phyloP scores from a whole-genome alignment of 2,329 filamentous ascomycete genomes.

The Xylariales sp. region DNA sequence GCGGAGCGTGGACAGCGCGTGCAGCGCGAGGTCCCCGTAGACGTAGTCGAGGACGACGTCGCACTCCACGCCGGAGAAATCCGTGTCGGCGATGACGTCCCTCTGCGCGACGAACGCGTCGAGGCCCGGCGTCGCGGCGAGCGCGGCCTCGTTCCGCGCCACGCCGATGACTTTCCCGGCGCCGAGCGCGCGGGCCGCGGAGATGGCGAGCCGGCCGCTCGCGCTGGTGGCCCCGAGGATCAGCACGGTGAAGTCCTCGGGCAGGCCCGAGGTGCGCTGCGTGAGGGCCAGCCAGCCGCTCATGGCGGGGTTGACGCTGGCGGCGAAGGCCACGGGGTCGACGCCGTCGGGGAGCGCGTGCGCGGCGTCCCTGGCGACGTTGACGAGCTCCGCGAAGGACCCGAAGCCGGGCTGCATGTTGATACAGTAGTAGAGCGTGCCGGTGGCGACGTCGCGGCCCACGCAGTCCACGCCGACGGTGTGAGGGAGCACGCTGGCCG shows the following conservation, averaged over 20 bases:
- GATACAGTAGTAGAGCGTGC: conserved; percentile 63
- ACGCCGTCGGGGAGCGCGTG: conserved; percentile 57
- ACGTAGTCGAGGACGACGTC: conserved; percentile 70
- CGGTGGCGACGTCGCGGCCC: conserved; percentile 57
- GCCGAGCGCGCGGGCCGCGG: conserved; percentile 60
- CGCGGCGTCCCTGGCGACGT: conserved; percentile 53
- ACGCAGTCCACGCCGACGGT: conserved; percentile 65
- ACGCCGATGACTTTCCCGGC: conserved; percentile 63
- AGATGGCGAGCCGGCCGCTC: conserved; percentile 62
- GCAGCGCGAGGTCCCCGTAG: conserved; percentile 59
- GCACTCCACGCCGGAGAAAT: conserved; percentile 59
- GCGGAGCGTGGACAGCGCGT: conserved; percentile 56
- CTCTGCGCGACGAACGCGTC: conserved; percentile 60
- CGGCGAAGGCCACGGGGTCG: conserved; percentile 63
- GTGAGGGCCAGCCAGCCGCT: conserved; percentile 68
- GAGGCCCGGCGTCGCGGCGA: conserved; percentile 56
- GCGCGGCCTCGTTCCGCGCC: conserved; percentile 58
- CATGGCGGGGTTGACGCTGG: conserved; percentile 65
- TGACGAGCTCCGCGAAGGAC: conserved; percentile 61
- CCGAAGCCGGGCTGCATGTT: conserved; percentile 54
- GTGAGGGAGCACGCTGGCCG: conserved; percentile 61
- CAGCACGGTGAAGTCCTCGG: conserved; percentile 59
- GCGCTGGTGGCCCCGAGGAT: conserved; percentile 65
- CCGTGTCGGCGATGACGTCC: conserved; percentile 54
- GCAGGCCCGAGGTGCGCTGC: conserved; percentile 55